Conservation (phyloP, 2,329 filamentous ascomycete species). For the Sclerotinia glacialis region DNA sequence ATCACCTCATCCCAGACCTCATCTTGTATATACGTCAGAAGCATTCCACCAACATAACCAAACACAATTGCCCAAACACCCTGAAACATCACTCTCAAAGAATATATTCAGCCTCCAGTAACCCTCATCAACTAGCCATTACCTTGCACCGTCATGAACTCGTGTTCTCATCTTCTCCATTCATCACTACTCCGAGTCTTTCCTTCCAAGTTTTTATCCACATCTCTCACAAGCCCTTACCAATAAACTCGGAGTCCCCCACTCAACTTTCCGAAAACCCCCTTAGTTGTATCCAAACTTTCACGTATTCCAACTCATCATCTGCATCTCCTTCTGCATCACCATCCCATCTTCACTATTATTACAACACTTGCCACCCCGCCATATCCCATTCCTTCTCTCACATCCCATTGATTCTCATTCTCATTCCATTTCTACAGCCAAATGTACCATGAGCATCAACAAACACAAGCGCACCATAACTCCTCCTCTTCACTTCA, state of each 20-base stretch:
- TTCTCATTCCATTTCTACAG: no score
- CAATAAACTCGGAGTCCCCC: not conserved
- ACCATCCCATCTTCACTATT: fast-evolving
- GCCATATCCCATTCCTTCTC: no score
- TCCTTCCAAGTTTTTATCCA: not conserved
- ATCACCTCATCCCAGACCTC: not conserved
- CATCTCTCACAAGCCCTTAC: no score
- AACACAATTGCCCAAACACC: not conserved
- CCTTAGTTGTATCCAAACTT: not conserved
- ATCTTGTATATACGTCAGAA: not conserved
- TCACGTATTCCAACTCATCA: not conserved
- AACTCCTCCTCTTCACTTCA: no score
- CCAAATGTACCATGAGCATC: no score
- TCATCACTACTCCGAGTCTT: no score
- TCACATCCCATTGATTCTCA: no score
- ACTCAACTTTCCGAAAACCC: not conserved
- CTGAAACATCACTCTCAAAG: not conserved
- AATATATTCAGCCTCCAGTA: not conserved
- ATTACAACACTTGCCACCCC: no score
- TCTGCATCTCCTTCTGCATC: no score
- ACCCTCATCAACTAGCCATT: not conserved
- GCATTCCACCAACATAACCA: not conserved
- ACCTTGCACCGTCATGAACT: not conserved
- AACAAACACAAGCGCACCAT: no score
- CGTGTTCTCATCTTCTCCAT: not conserved